phyloP scores from a whole-genome alignment of 148 eudicot species.

The Rhododendron molle region DNA sequence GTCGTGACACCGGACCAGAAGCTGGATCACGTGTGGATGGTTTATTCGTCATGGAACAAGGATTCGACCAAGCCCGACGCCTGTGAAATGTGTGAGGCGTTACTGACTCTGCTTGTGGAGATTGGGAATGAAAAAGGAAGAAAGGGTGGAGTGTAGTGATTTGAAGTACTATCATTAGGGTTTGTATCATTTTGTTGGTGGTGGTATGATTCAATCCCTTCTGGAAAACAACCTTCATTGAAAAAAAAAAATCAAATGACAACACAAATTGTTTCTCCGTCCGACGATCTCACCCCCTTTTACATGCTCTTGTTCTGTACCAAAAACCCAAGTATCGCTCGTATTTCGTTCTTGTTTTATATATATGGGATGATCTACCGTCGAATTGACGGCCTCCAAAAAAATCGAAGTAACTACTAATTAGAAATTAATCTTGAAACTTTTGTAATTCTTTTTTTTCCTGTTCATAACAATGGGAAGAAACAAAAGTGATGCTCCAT shows the following conservation, averaged over 20 bases:
- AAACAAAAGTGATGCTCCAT: not conserved
- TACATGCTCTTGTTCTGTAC: not conserved
- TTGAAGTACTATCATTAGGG: not conserved
- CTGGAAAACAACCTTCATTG: not conserved
- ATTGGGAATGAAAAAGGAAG: constrained; percentile 31
- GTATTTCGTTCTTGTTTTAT: too few relatives aligned
- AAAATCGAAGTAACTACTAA: too few relatives aligned
- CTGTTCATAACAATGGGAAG: not conserved
- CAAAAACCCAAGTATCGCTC: not conserved
- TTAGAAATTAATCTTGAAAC: too few relatives aligned
- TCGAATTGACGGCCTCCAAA: too few relatives aligned
- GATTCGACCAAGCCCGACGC: constrained; percentile 55
- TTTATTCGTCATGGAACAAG: constrained; percentile 75
- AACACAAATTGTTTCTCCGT: not conserved
- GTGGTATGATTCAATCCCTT: not conserved
- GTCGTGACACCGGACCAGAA: constrained; percentile 71
- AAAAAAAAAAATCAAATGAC: not conserved
- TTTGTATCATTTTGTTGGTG: not conserved
- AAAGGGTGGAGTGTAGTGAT: not conserved
- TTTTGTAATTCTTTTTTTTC: too few relatives aligned
- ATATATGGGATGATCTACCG: too few relatives aligned
- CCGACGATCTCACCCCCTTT: not conserved
- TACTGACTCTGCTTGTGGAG: constrained; percentile 77
- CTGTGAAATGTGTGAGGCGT: constrained; percentile 85
- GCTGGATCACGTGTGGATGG: constrained; percentile 94